A percentile compares a stretch with the other conserved stretches of the same genome.
Conservation (phyloP, 441 rosid species). For the Erysimum cheiri region DNA sequence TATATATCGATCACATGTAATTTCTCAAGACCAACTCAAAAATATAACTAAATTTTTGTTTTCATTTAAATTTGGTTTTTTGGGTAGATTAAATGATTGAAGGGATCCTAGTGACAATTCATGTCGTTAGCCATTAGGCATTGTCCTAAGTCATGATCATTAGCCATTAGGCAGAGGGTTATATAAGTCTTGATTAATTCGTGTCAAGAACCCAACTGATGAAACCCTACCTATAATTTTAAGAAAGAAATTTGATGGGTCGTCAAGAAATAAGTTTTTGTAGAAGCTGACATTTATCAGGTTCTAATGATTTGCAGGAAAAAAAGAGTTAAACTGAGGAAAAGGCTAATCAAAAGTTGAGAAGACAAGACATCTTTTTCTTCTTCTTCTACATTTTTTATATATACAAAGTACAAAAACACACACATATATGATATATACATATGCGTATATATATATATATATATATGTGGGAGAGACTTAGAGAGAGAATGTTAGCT, state of each 20-base stretch:
- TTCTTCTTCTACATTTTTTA: conserved; percentile 14
- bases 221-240: conserved; percentile 44
- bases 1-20: neutral
- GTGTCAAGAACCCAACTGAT: conserved; percentile 17
- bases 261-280: conserved; percentile 17
- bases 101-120: conserved; percentile 29
- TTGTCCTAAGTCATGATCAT: neutral
- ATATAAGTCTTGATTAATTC: conserved; percentile 22
- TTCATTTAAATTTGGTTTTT: neutral
- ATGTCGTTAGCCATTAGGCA: conserved; percentile 7
- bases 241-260: conserved; percentile 18
- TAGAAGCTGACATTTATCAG: conserved; percentile 33
- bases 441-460: neutral
- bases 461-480: neutral
- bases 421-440: neutral
- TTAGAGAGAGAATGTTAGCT: conserved; percentile 1
- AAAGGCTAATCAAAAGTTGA: conserved; percentile 29
- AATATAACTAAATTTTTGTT: neutral
- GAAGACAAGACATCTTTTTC: conserved; percentile 40
- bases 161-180: conserved; percentile 20
- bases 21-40: neutral
- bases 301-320: conserved; percentile 39
- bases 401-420: neutral
- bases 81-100: conserved; percentile 4
- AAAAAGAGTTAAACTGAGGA: conserved; percentile 10